Conservation (phyloP, 352 stramenopile species). For the Globisporangium apiculatum region DNA sequence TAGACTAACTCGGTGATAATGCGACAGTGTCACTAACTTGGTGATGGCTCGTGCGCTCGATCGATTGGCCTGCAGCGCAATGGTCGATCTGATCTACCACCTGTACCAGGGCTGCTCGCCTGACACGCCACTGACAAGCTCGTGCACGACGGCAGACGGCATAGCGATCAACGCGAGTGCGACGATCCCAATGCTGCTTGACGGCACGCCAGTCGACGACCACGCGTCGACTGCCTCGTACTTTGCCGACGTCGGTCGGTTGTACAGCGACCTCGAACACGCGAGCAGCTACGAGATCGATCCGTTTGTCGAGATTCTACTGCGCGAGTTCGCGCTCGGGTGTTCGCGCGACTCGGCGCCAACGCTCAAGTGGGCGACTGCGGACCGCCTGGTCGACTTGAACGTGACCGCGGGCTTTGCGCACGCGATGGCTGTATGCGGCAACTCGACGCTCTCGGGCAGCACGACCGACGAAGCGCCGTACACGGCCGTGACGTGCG, state of each 20-base stretch:
- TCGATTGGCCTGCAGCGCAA: conserved; percentile 18
- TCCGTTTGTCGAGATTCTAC: conserved; percentile 44
- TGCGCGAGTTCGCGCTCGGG: conserved; percentile 41
- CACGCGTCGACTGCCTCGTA: conserved; percentile 16
- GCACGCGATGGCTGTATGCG: conserved; percentile 40
- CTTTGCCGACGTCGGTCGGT: conserved; percentile 13
- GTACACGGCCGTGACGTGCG: conserved; percentile 55
- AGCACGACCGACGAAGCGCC: conserved; percentile 20
- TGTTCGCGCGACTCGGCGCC: conserved; percentile 24
- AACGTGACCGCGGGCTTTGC: conserved; percentile 39
- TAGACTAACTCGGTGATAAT: no score
- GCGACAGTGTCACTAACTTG: background rate
- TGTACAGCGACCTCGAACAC: conserved; percentile 31
- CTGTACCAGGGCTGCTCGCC: conserved; percentile 55
- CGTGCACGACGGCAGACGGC: conserved; percentile 16
- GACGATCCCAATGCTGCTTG: conserved; percentile 25
- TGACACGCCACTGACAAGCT: conserved; percentile 24
- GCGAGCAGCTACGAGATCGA: conserved; percentile 51
- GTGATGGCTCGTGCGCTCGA: background rate
- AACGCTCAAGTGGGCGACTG: conserved; percentile 32
- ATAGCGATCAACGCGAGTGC: conserved; percentile 9
- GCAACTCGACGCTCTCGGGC: conserved; percentile 36
- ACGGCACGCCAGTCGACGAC: conserved; percentile 17
- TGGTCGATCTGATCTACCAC: conserved; percentile 53
- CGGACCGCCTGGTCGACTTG: conserved; percentile 33